Conservation (phyloP, 1,139 yeast genomes). For the Pichia sp. region DNA sequence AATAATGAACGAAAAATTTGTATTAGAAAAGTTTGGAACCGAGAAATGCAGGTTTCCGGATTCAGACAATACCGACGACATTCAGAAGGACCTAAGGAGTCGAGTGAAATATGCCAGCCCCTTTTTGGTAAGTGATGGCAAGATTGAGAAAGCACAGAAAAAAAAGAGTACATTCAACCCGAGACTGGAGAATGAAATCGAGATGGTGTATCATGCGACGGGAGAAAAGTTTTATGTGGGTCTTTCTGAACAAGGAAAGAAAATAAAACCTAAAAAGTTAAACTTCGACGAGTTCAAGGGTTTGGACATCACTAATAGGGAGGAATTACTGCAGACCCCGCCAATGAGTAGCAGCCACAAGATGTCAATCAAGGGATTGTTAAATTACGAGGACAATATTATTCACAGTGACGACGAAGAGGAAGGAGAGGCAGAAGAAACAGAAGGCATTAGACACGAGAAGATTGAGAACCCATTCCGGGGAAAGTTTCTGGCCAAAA, state of each 20-base stretch:
- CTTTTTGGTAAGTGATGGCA: slow-evolving; percentile 15
- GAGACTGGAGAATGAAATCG: slow-evolving; percentile 27
- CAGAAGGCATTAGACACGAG: slow-evolving; percentile 19
- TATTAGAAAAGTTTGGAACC: slow-evolving; percentile 22
- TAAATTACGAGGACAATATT: neutral
- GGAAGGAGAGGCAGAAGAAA: slow-evolving; percentile 13
- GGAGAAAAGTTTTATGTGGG: slow-evolving; percentile 25
- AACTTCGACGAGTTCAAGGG: slow-evolving; percentile 11
- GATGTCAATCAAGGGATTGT: slow-evolving; percentile 14
- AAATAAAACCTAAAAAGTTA: slow-evolving; percentile 26
- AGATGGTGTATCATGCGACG: slow-evolving; percentile 28
- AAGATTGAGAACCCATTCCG: slow-evolving; percentile 27
- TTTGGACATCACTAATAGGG: neutral
- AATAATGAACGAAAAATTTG: slow-evolving; percentile 24
- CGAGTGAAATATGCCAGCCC: slow-evolving; percentile 20
- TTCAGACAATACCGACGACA: slow-evolving; percentile 19
- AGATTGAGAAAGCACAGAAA: neutral
- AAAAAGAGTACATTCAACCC: slow-evolving; percentile 14
- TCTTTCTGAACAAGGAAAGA: slow-evolving; percentile 23
- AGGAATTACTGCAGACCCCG: slow-evolving; percentile 5
- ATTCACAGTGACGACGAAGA: slow-evolving; percentile 7
- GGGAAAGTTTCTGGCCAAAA: slow-evolving; percentile 5
- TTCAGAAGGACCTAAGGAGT: slow-evolving; percentile 13
- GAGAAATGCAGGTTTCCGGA: slow-evolving; percentile 13
- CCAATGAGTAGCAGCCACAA: neutral